Evolutionary conservation across 768 basidiomycete genomes (phyloP), one percentile per base, ranked within the genome.

Genomic region (Tulasnella sp.): DNA sequence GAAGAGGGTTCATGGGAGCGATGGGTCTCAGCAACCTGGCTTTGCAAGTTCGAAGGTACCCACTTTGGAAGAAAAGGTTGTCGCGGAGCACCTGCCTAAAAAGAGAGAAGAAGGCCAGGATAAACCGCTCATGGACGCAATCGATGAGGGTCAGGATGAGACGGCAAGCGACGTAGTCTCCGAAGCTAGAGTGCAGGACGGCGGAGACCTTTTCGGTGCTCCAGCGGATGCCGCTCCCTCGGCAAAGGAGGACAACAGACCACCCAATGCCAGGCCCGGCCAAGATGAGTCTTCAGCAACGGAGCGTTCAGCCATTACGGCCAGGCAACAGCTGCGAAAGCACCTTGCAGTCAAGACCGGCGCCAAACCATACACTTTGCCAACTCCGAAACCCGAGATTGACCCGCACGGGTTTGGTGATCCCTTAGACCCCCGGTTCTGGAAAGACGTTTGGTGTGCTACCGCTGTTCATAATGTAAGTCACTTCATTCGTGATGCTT

Each of bases 401-500:
- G 92, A 94, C 82, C 90, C 93, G 0, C 86, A 94, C 80, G 91
- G 90, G 44, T 96, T 99, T 82, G 93, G 94, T 80, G 97, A 99
- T 85, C 97, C 97, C 18, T 88, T 99, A 54, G 90, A 88, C 82
- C 95, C 97, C 81, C 87, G 85, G 72, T 99, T 99, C 85, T 98
- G 95, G 96, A 93, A 93, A 84, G 89, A 93, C 81, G 90, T 94
- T 50, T 99, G 98, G 97, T 88, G 93, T 2, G 91, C 94, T 20
- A 92, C 91, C 75, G 96, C 97, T 0, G 91, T 91, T 31, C 93
- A 96, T 83, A 99, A 99, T 85, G 96, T 97, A 77, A 82, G 94
- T 12, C 11, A 64, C 44, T 28, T 12, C 40, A 8, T 40, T 12
- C n/a, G 22, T 80, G 50, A 22, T 78, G 9, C 9, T n/a, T 8